Conservation (phyloP, 2,329 filamentous ascomycete genomes). For the Zymoseptoria passerinii region DNA sequence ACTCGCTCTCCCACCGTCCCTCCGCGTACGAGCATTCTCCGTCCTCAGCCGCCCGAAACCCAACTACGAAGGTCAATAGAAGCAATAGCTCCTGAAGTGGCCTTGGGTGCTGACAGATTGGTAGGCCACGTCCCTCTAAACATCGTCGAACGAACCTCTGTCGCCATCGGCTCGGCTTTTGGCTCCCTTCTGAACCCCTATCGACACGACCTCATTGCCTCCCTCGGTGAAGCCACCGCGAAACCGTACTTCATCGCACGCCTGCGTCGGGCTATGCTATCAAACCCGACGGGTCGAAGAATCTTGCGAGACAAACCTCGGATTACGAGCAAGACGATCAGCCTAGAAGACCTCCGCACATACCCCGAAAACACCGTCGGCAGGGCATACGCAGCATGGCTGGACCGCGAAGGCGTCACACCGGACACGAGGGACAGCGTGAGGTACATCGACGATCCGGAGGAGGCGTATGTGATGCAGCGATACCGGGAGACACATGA, state of each 20-base stretch:
- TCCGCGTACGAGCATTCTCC: slow-evolving; percentile 55
- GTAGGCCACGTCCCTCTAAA: slow-evolving; percentile 88
- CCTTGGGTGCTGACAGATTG: not conserved
- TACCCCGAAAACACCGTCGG: slow-evolving; percentile 70
- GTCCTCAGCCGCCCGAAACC: slow-evolving; percentile 75
- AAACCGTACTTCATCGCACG: slow-evolving; percentile 92
- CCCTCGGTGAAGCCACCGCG: slow-evolving; percentile 88
- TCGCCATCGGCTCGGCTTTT: slow-evolving; percentile 56
- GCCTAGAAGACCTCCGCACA: slow-evolving; percentile 60
- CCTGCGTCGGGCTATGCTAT: slow-evolving; percentile 86
- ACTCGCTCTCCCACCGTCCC: slow-evolving; percentile 24
- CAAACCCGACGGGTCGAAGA: slow-evolving; percentile 70
- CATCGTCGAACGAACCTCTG: slow-evolving; percentile 60
- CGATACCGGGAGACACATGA: slow-evolving; percentile 95
- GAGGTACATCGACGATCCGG: slow-evolving; percentile 85
- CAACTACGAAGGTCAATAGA: slow-evolving; percentile 51
- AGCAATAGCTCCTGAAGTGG: not conserved
- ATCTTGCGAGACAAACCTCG: slow-evolving; percentile 86
- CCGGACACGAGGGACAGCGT: slow-evolving; percentile 80
- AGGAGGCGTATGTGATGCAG: slow-evolving; percentile 98
- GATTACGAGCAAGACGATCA: slow-evolving; percentile 65
- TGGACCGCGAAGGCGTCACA: slow-evolving; percentile 88
- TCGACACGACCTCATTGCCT: slow-evolving; percentile 84
- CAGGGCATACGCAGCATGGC: slow-evolving; percentile 74
- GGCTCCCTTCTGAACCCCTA: slow-evolving; percentile 63